phyloP scores from a whole-genome alignment of 2,329 filamentous ascomycete species.

The Cordyceps cateniannulata region DNA sequence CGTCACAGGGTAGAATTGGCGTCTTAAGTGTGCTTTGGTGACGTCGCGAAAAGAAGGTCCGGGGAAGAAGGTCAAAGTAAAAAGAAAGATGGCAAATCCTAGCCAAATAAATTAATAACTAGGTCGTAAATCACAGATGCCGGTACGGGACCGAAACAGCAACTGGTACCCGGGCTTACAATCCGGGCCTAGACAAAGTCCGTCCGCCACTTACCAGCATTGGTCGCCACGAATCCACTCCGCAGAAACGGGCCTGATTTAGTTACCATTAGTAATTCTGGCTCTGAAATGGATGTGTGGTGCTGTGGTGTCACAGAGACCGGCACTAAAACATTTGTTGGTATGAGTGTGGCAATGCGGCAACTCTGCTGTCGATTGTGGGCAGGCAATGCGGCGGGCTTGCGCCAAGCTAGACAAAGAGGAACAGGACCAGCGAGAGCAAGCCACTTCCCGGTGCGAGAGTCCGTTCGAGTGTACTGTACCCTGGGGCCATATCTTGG shows the following conservation, averaged over 20 bases:
- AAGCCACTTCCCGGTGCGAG: not conserved
- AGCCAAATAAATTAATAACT: not conserved
- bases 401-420: not conserved
- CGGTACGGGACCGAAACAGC: conserved; percentile 10
- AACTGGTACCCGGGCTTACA: not conserved
- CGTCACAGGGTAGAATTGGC: not conserved
- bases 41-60: no score
- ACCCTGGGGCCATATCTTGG: not conserved
- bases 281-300: not conserved
- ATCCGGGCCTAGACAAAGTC: conserved; percentile 10
- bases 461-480: conserved; percentile 1
- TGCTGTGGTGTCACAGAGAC: no score
- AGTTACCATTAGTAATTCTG: not conserved
- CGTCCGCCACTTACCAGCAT: not conserved
- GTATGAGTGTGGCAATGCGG: no score
- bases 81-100: not conserved
- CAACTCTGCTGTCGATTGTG: not conserved
- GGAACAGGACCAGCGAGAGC: not conserved
- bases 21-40: not conserved
- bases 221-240: conserved; percentile 6
- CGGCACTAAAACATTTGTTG: not conserved
- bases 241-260: not conserved
- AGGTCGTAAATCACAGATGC: not conserved
- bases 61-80: not conserved
- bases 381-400: not conserved